Base-by-base conservation (phyloP, 768 basidiomycete species). In the Boletus rubropictus region DNA sequence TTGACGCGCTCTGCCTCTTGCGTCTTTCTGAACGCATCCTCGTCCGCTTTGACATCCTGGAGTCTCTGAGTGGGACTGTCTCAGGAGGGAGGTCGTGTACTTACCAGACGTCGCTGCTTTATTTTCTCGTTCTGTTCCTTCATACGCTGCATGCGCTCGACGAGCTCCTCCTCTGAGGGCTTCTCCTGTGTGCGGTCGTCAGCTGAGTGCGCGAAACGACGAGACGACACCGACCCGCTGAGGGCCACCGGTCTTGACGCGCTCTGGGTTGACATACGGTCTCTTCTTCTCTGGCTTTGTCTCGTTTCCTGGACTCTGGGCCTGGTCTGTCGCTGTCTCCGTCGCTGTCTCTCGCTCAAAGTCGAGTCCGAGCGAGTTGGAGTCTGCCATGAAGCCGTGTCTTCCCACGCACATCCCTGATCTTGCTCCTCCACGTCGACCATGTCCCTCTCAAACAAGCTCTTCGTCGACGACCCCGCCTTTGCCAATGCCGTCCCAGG, bases 381-480 rank as follows among this genome's bases (percentile, higher is more conserved):
- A 64, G 39, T 70, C 67, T 46, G 73, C 68, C 70, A 73, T 76
- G 21, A 57, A 59, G 39, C 28, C 15, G 29, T 38, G 32, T 43
- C 32, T 52, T 60, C 59, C 60, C 62, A 58, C 57, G 65, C 48
- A 38, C 10, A 35, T 48, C 38, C 33, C 52, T 5, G n/a, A 24
- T 42, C 41, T 22, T 7, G 9, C 44, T 49, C 39, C 22, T 20
- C 43, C 18, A 22, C 66, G 50, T 51, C 69, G 51, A 78, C 62
- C 57, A 84, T 97, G 94, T 96, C 93, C 49, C 86, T 98, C 67
- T 84, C 94, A 21, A 92, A 85, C 73, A 98, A 97, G 69, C 80
- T 98, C 56, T 79, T 88, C 52, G 89, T 98, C 71, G 87, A 83
- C 52, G 95, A 98, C 70, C 74, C 95, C 63, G 42, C 10, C 18